Percentiles rank a stretch among this genome's conserved stretches.
phyloP scores from a whole-genome alignment of 352 stramenopile species.

The Pilasporangium apinafurcum region DNA sequence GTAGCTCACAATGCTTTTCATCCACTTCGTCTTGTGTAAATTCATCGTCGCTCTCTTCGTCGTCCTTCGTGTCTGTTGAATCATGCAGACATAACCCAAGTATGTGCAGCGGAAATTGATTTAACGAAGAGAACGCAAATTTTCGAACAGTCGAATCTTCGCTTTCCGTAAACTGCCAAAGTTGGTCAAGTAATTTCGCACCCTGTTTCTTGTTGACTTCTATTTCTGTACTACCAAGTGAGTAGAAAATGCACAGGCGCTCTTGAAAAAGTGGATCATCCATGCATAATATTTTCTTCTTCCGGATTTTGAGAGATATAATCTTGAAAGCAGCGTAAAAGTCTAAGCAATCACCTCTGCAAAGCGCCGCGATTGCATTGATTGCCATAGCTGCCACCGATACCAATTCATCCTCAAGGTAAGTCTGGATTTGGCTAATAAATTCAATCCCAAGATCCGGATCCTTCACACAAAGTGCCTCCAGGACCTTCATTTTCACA shows the following conservation, averaged over 20 bases:
- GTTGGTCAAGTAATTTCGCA: constrained; percentile 31
- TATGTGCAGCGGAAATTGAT: constrained; percentile 32
- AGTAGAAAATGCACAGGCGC: constrained; percentile 48
- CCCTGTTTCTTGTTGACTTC: constrained; percentile 32
- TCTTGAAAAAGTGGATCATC: constrained; percentile 47
- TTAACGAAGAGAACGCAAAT: constrained; percentile 34
- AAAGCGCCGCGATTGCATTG: constrained; percentile 50
- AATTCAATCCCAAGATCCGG: constrained; percentile 65
- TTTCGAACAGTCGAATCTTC: constrained; percentile 26
- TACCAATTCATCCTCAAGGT: constrained; percentile 40
- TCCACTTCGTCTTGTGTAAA: constrained; percentile 26
- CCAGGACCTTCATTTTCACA: constrained; percentile 56
- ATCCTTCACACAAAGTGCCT: constrained; percentile 52
- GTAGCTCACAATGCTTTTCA: constrained; percentile 40
- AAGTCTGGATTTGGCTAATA: constrained; percentile 49
- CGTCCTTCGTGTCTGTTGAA: not conserved
- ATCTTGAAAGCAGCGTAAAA: constrained; percentile 77
- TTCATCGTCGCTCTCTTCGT: constrained; percentile 19
- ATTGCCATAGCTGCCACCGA: constrained; percentile 61
- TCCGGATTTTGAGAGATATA: constrained; percentile 55
- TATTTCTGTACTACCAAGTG: constrained; percentile 26
- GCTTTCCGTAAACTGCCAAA: constrained; percentile 42
- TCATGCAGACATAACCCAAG: constrained; percentile 26
- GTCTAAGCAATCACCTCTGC: constrained; percentile 57
- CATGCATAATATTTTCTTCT: constrained; percentile 47